A percentile compares a stretch with the other conserved stretches of the same genome.
Conservation (phyloP, 129 eudicot genomes). For the sunflower (Helianthus annuus) region HanXRQr2.0-SUNRISE NC_035435.2:135942428-135942927, state of each 20-base stretch:
- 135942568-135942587: too few species aligned
- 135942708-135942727: conserved; percentile 13
- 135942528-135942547: too few species aligned
- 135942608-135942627: too few species aligned
- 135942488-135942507: too few species aligned
- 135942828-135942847: conserved; percentile 29
- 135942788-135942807: background rate
- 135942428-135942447: too few species aligned
- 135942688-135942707: conserved; percentile 23
- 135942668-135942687: conserved; percentile 24
- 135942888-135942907: conserved; percentile 13
- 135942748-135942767: conserved; percentile 13
- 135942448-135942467: too few species aligned
- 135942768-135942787: background rate
- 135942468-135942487: too few species aligned
- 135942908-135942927: conserved; percentile 16
- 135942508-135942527: too few species aligned
- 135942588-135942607: too few species aligned
- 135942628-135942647: too few species aligned
- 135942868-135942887: conserved; percentile 27
- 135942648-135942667: background rate
- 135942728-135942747: conserved; percentile 8
- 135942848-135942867: conserved; percentile 29
- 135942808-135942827: background rate
- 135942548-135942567: too few species aligned